Evolutionary conservation across 2,329 filamentous ascomycete genomes (phyloP).

Genomic region (Alternaria gansuensis): DNA sequence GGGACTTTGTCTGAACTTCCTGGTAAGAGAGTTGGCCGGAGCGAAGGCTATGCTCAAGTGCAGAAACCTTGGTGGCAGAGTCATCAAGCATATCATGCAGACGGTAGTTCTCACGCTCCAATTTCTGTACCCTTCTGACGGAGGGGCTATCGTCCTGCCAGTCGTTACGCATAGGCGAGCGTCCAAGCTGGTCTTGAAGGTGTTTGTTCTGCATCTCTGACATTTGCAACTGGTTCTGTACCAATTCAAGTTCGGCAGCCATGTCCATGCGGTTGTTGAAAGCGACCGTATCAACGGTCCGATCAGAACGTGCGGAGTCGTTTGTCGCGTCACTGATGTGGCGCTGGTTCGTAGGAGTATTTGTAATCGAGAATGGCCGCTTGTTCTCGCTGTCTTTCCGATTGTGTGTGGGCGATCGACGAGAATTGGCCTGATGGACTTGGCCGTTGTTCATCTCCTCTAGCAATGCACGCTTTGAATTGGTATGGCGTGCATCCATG

Average conservation of each 20-base stretch:
- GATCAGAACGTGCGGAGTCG: constrained; percentile 84
- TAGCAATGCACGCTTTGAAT: constrained; percentile 76
- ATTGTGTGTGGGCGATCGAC: constrained; percentile 75
- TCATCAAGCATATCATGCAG: constrained; percentile 95
- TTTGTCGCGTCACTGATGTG: constrained; percentile 71
- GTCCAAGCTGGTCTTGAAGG: constrained; percentile 84
- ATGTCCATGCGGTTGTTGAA: constrained; percentile 91
- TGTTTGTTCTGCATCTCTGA: constrained; percentile 95
- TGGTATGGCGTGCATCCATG: constrained; percentile 66
- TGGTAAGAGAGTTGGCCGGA: constrained; percentile 87
- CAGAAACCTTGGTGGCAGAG: constrained; percentile 89
- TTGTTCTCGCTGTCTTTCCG: constrained; percentile 67
- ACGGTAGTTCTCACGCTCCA: constrained; percentile 90
- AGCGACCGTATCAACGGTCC: constrained; percentile 81
- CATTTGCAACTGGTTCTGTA: constrained; percentile 93
- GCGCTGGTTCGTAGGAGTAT: constrained; percentile 77
- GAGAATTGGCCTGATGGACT: constrained; percentile 61
- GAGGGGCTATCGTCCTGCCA: constrained; percentile 81
- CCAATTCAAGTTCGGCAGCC: constrained; percentile 86
- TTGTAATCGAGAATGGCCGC: constrained; percentile 74
- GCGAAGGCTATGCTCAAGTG: constrained; percentile 84
- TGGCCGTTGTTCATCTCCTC: constrained; percentile 91
- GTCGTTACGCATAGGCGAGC: constrained; percentile 69
- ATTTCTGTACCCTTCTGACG: constrained; percentile 81
- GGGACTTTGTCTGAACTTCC: constrained; percentile 90